Conservation (phyloP, 2,329 filamentous ascomycete species). For the Penicillium sp. region DNA sequence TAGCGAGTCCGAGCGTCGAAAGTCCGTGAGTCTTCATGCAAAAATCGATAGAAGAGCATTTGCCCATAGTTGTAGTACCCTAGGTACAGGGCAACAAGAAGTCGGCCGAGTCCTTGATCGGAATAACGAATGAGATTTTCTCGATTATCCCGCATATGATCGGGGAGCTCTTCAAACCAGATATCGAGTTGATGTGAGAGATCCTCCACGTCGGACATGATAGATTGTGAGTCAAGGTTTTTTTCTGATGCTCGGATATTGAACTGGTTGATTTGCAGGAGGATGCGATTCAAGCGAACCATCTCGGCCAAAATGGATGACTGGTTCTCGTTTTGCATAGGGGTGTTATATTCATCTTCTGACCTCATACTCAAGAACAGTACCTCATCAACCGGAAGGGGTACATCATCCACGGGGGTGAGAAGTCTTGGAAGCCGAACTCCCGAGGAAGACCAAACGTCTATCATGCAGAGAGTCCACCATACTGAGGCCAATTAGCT, state of each 20-base stretch:
- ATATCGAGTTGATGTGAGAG: slow-evolving; percentile 40
- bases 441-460: slow-evolving; percentile 46
- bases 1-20: slow-evolving; percentile 15
- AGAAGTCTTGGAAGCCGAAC: slow-evolving; percentile 41
- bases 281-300: slow-evolving; percentile 44
- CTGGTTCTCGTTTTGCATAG: slow-evolving; percentile 12
- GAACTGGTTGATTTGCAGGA: slow-evolving; percentile 47
- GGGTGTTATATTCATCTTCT: not conserved
- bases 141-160: slow-evolving; percentile 42
- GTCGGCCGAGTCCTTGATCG: slow-evolving; percentile 46
- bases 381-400: slow-evolving; percentile 44
- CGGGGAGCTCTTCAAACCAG: slow-evolving; percentile 43
- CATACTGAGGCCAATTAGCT: slow-evolving; percentile 30
- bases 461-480: slow-evolving; percentile 50
- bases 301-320: slow-evolving; percentile 43
- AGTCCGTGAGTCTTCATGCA: slow-evolving; percentile 36
- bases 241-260: slow-evolving; percentile 39
- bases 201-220: slow-evolving; percentile 27
- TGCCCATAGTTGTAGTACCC: slow-evolving; percentile 54
- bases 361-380: slow-evolving; percentile 30
- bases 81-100: slow-evolving; percentile 52
- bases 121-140: slow-evolving; percentile 45
- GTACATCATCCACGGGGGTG: slow-evolving; percentile 26
- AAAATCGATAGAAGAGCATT: slow-evolving; percentile 55
- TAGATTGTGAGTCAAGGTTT: slow-evolving; percentile 20